Percentiles rank a stretch among this genome's conserved stretches.
Evolutionary conservation across 148 eudicot genomes (phyloP).

Genomic region (Arbutus unedo): DNA sequence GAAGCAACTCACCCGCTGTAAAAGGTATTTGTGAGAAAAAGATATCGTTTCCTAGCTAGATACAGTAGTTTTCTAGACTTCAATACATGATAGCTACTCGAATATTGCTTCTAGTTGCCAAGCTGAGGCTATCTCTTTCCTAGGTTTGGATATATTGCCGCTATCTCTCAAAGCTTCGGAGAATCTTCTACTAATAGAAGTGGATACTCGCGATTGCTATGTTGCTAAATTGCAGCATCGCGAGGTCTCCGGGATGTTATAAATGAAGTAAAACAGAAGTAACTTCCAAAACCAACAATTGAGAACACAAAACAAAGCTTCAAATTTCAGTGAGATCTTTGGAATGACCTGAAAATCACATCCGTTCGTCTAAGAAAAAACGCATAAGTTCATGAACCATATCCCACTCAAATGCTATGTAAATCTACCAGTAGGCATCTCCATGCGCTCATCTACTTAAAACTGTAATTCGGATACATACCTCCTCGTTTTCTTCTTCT

Average conservation of each 20-base stretch:
- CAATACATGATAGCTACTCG: too few relatives aligned
- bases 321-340: not conserved
- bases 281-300: not conserved
- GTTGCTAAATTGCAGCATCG: not conserved
- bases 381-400: not conserved
- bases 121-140: too few relatives aligned
- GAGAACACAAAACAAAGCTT: not conserved
- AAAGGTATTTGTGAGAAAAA: too few relatives aligned
- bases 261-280: not conserved
- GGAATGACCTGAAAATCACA: not conserved
- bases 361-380: too few relatives aligned
- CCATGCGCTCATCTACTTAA: not conserved
- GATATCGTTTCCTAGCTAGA: too few relatives aligned
- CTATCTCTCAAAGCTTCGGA: too few relatives aligned
- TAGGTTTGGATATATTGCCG: too few relatives aligned
- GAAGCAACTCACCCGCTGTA: too few relatives aligned
- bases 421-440: not conserved
- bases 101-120: too few relatives aligned
- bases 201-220: not conserved
- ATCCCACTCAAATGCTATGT: not conserved
- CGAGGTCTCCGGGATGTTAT: not conserved
- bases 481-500: constrained; percentile 88
- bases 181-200: too few relatives aligned
- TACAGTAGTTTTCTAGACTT: too few relatives aligned
- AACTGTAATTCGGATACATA: constrained; percentile 19